These are phyloP conservation scores for Solanum chacoense DNA, from an alignment of 305 asterid species.

Conservation along the genomic window DNA sequence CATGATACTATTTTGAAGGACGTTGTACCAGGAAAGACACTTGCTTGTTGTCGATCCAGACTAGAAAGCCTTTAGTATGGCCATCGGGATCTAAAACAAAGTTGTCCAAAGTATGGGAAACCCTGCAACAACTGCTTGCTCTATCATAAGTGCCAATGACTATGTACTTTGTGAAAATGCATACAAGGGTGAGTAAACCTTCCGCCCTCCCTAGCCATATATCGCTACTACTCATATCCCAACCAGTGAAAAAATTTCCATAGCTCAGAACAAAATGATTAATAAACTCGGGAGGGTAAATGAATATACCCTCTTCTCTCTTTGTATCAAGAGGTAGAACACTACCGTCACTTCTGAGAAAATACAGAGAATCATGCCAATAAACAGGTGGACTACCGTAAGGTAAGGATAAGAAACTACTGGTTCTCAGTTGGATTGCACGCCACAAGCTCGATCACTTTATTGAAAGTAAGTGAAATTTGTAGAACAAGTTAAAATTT, in stretches of 20 bases:
- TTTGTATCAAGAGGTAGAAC: not conserved
- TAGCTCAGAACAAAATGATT: not conserved
- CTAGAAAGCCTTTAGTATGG: not conserved
- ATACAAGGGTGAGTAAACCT: not conserved
- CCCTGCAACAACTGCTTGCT: not conserved
- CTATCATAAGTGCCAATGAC: not conserved
- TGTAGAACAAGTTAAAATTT: not conserved
- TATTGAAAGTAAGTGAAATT: not conserved
- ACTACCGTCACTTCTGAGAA: not conserved
- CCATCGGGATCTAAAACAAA: not conserved
- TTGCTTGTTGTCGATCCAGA: not conserved
- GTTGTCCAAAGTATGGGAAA: not conserved
- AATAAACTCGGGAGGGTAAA: not conserved
- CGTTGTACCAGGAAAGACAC: not conserved
- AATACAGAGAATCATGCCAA: not conserved
- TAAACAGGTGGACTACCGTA: not conserved
- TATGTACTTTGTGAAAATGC: not conserved
- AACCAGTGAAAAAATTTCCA: not conserved
- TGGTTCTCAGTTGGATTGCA: not conserved
- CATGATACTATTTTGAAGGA: not conserved
- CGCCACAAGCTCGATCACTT: not conserved
- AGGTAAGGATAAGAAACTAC: not conserved
- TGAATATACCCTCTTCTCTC: not conserved
- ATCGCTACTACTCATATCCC: not conserved
- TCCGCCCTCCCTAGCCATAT: not conserved